Evolutionary conservation across 2,329 filamentous ascomycete genomes (phyloP), one percentile per base, ranked within the genome.

Genomic region (Aspergillus pseudoviridinutans): DNA sequence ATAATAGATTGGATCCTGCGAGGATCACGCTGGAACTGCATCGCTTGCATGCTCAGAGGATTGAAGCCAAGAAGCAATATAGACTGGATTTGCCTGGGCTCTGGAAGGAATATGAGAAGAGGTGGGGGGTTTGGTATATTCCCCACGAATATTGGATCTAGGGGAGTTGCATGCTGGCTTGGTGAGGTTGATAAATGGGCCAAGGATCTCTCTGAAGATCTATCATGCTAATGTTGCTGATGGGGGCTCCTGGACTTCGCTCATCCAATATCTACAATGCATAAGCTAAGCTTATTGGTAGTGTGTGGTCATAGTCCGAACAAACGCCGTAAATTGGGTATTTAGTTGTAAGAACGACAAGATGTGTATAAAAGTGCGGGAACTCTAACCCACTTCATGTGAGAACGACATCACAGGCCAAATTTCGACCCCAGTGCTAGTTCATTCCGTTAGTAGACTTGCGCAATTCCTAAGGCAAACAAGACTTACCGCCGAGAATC

Each of bases 401-500:
- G 29, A 47, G 8, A 7, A 22, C 46, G 53, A 54, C 51, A 22
- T 66, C 64, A 78, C 50, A 79, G 68, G 3, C 76, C 76, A 59
- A 79, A 75, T 58, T 79, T 78, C 12, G 74, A 74, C 3, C 74
- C 73, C 56, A 79, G 60, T 24, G 64, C 77, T 76, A 55, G 46
- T 50, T 50, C 58, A 42, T 32, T 32, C 51, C n/a, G 51, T 60
- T 53, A 61, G 62, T 28, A 50, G 17, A 25, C 1, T 41, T 17
- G 38, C 25, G 20, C 46, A 10, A 50, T 17, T 12, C 1, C n/a
- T n/a, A 9, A 24, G 52, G 27, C 50, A 22, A 5, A 4, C 8
- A 20, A 4, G 38, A 71, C 75, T 69, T 75, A 59, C 83, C 80
- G 1, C 92, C 91, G 64, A 95, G 76, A 14, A 96, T 79, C 62